phyloP scores from a whole-genome alignment of 176 grass and related monocot species.

The Hyparrhenia diplandra region DNA sequence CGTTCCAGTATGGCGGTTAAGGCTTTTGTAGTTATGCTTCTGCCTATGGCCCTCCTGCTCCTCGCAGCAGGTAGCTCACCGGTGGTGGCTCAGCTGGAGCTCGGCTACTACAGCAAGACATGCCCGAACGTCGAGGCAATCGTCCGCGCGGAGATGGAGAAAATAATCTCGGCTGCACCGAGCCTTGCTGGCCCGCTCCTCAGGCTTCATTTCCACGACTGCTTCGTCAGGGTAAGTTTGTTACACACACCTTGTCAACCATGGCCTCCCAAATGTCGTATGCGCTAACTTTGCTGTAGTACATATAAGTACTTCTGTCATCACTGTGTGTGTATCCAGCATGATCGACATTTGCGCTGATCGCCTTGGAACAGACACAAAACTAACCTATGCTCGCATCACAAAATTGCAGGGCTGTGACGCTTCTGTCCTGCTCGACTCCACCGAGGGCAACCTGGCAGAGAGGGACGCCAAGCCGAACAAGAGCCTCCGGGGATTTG shows the following conservation, averaged over 20 bases:
- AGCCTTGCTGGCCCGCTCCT: conserved; percentile 62
- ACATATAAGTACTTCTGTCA: neutral
- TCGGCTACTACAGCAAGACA: conserved; percentile 58
- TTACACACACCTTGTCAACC: neutral
- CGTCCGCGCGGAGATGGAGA: conserved; percentile 54
- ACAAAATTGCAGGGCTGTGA: conserved; percentile 55
- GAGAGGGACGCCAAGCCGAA: conserved; percentile 62
- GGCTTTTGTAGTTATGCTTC: neutral
- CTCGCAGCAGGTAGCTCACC: conserved; percentile 7
- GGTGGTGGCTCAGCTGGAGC: conserved; percentile 34
- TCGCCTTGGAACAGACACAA: neutral
- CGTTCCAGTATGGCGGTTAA: neutral
- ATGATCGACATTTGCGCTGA: neutral
- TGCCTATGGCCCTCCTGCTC: neutral
- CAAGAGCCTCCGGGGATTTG: conserved; percentile 51
- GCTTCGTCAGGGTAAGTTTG: conserved; percentile 53
- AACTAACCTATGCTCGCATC: neutral
- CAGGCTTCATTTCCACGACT: conserved; percentile 69
- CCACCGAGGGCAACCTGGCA: conserved; percentile 34
- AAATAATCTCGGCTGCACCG: conserved; percentile 30
- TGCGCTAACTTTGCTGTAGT: neutral
- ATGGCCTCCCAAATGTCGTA: neutral
- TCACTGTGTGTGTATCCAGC: neutral
- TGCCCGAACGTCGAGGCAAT: conserved; percentile 61
- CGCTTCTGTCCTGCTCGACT: conserved; percentile 58